Base-by-base conservation (phyloP, 2,329 filamentous ascomycete genomes). In the Hirsutella minnesotensis region DNA sequence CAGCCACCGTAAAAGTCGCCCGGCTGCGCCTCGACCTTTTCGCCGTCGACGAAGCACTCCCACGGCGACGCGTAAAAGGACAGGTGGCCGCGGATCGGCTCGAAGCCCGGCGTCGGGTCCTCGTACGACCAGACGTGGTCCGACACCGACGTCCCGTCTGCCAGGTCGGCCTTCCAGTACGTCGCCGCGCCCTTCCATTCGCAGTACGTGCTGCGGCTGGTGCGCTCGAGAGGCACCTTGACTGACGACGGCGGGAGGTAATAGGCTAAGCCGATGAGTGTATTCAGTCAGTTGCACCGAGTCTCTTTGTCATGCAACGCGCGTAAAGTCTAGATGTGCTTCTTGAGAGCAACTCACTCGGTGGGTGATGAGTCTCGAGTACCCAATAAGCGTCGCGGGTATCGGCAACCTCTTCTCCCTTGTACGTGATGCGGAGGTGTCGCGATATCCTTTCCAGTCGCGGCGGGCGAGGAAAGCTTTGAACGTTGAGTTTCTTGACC, bases 1-100 rank as follows among this genome's bases (percentile, higher is more conserved):
- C 77, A 81, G 3, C 77, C 77, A 20, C 77, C 77, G 57, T 79
- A 80, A 49, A 79, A 80, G 50, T 80, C 75, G 8, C 74, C 74
- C 15, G 72, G 73, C 60, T 79, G 75, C 33, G 74, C 62, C 55
- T 71, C 63, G 18, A 79, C 77, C 52, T 66, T 66, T 56, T 80
- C 75, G 9, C 74, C 74, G 55, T 80, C 75, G 4, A 79, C 75
- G 55, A 66, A 76, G 51, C 76, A 81, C 45, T 77, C 70, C 75
- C 75, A 79, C 12, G 75, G 75, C 13, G 69, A 73, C 12, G 72
- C 73, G 53, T 78, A 81, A 51, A 81, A 76, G 34, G 70, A 73
- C 40, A 81, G 50, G 56, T 72, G 72, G 13, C 69, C 72, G 50
- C 69, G 70, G 53, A 81, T 70, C 5, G 61, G 59, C 49, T 63